A percentile compares a stretch with the other conserved stretches of the same genome.
phyloP scores from a whole-genome alignment of 106 monocot species.

The Alisma plantagoaquatica region DNA sequence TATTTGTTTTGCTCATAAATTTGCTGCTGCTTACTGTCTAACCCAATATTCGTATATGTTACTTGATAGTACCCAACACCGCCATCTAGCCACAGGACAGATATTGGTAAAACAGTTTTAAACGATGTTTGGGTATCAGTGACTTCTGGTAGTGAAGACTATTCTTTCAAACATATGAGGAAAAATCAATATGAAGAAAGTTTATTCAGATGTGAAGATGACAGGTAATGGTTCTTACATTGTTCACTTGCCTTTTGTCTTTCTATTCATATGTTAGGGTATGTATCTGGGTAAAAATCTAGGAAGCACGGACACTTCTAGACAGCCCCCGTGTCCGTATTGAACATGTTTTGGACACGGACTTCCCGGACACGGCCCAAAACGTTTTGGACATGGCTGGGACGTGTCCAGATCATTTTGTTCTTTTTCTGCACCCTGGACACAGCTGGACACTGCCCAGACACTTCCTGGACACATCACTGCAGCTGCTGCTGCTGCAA shows the following conservation, averaged over 20 bases:
- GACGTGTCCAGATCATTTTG: too few relatives aligned
- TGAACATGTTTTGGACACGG: too few relatives aligned
- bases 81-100: constrained; percentile 73
- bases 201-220: constrained; percentile 98
- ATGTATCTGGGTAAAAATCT: too few relatives aligned
- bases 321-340: too few relatives aligned
- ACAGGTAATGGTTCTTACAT: constrained; percentile 45
- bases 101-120: constrained; percentile 55
- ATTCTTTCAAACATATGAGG: constrained; percentile 97
- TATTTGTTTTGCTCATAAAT: too few relatives aligned
- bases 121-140: constrained; percentile 97
- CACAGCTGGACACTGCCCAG: too few relatives aligned
- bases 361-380: too few relatives aligned
- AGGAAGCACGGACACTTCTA: too few relatives aligned
- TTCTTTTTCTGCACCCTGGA: too few relatives aligned
- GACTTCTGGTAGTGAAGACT: constrained; percentile 96
- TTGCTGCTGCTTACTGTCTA: not conserved
- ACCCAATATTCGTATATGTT: not conserved
- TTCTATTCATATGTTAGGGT: not conserved
- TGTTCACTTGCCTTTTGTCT: not conserved
- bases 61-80: constrained; percentile 62
- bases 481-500: too few relatives aligned
- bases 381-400: too few relatives aligned
- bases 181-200: constrained; percentile 98
- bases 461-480: too few relatives aligned